phyloP scores from a whole-genome alignment of 2,329 filamentous ascomycete genomes.

The Aspergillus sp. region DNA sequence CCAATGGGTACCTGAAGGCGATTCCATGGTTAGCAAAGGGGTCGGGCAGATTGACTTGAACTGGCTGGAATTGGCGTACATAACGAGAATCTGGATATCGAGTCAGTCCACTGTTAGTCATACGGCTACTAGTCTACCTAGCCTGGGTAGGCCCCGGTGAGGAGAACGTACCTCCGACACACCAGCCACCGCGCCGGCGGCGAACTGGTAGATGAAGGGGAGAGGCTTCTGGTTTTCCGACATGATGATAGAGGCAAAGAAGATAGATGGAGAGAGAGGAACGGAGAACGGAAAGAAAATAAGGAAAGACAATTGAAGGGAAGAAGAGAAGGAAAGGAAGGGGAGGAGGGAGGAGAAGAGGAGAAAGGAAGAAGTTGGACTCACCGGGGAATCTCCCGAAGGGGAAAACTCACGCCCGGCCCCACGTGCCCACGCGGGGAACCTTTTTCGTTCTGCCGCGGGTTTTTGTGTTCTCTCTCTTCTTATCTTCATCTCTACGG shows the following conservation, averaged over 20 bases:
- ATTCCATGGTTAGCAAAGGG: neutral
- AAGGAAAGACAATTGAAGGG: neutral
- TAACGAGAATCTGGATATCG: slow-evolving; percentile 71
- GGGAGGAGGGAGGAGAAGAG: slow-evolving; percentile 10
- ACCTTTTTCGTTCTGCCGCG: neutral
- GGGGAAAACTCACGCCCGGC: slow-evolving; percentile 7
- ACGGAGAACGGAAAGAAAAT: neutral
- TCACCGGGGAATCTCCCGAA: slow-evolving; percentile 10
- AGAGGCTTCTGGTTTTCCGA: slow-evolving; percentile 68
- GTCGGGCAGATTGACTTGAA: neutral
- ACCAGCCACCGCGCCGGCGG: slow-evolving; percentile 92
- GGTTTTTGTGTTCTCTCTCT: neutral
- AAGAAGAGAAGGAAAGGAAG: slow-evolving; percentile 8
- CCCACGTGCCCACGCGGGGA: slow-evolving; percentile 10
- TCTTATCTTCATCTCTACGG: neutral
- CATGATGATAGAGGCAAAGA: slow-evolving; percentile 50
- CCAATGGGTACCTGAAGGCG: slow-evolving; percentile 81
- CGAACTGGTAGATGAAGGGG: slow-evolving; percentile 93
- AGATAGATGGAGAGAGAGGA: slow-evolving; percentile 2
- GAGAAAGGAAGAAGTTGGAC: slow-evolving; percentile 14
- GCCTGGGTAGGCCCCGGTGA: neutral
- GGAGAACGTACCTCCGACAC: slow-evolving; percentile 79
- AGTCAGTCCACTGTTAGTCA: neutral
- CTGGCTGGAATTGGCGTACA: slow-evolving; percentile 57
- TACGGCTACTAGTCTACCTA: neutral